A percentile compares a stretch with the other conserved stretches of the same genome.
Evolutionary conservation across 345 rosid species (phyloP).

Genomic region (Ceriops zippeliana): DNA sequence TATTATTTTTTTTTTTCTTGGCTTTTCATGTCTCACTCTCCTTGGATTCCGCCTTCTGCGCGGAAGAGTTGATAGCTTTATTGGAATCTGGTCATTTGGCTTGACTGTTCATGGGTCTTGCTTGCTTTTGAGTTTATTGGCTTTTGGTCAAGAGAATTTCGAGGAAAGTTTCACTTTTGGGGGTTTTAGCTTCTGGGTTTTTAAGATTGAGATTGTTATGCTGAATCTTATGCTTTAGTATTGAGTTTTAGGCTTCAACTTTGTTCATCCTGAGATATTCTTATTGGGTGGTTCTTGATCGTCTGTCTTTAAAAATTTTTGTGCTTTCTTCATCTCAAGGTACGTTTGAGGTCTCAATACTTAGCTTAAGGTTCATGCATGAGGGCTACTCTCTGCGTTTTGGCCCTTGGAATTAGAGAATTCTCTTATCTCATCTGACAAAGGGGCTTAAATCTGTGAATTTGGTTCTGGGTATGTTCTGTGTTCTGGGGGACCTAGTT

Average conservation of each 20-base stretch:
- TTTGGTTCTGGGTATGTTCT: not conserved
- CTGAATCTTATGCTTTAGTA: not conserved
- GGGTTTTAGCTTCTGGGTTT: conserved; percentile 6
- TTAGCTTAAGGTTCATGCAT: not conserved
- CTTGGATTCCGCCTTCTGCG: conserved; percentile 34
- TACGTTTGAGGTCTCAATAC: not conserved
- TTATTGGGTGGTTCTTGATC: conserved; percentile 1
- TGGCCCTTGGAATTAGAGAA: conserved; percentile 1
- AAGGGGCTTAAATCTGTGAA: too few relatives aligned
- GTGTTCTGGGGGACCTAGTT: conserved; percentile 3
- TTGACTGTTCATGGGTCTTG: conserved; percentile 27
- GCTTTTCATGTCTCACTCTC: conserved; percentile 22
- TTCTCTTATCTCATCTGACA: not conserved
- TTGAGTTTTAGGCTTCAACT: not conserved
- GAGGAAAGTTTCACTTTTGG: not conserved
- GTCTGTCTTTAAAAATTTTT: conserved; percentile 8
- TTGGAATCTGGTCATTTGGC: conserved; percentile 30
- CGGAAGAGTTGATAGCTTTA: conserved; percentile 38
- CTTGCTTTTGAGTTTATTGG: conserved; percentile 21
- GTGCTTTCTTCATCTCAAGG: conserved; percentile 9
- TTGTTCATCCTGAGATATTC: not conserved
- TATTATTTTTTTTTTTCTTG: not conserved
- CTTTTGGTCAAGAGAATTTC: conserved; percentile 12
- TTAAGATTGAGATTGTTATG: not conserved
- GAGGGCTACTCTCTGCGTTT: not conserved